phyloP scores from a whole-genome alignment of 1,139 yeast species.

The Wickerhamiella infanticola region DNA sequence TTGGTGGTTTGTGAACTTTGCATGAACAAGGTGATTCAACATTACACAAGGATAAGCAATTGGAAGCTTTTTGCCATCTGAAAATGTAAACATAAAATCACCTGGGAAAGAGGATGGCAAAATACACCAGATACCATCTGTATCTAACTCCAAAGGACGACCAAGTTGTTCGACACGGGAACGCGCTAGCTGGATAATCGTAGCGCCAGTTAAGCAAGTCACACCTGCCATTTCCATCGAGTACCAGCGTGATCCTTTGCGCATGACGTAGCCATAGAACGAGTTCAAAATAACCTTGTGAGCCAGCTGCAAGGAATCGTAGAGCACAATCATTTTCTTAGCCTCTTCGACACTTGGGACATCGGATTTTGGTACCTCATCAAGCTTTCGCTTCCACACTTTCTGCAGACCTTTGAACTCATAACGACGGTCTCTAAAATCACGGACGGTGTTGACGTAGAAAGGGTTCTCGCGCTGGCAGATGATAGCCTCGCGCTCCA shows the following conservation, averaged over 20 bases:
- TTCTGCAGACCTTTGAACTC: constrained; percentile 90
- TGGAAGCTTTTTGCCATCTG: constrained; percentile 61
- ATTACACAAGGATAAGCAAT: constrained; percentile 92
- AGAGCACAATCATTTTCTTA: constrained; percentile 80
- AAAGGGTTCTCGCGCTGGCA: constrained; percentile 98
- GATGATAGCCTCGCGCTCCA: constrained; percentile 82
- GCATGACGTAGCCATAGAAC: constrained; percentile 96
- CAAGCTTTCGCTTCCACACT: constrained; percentile 77
- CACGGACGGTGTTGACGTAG: constrained; percentile 86
- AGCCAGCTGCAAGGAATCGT: constrained; percentile 90
- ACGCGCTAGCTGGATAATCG: constrained; percentile 94
- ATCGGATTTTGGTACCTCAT: constrained; percentile 39
- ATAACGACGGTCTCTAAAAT: constrained; percentile 89
- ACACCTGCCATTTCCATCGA: constrained; percentile 99
- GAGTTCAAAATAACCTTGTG: constrained; percentile 95
- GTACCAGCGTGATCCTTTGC: constrained; percentile 98
- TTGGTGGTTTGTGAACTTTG: constrained; percentile 82
- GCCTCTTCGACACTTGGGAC: constrained; percentile 24
- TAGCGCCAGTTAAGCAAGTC: constrained; percentile 94
- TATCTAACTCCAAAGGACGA: constrained; percentile 87
- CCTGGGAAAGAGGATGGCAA: constrained; percentile 89
- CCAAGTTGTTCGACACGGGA: constrained; percentile 87
- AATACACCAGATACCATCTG: constrained; percentile 99
- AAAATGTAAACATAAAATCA: constrained; percentile 52
- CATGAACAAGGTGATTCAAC: constrained; percentile 88